A percentile compares a stretch with the other conserved stretches of the same genome.
These are phyloP conservation scores for Fulvia fulva DNA, from an alignment of 2,329 filamentous ascomycete species.

Conservation along the genomic window DNA sequence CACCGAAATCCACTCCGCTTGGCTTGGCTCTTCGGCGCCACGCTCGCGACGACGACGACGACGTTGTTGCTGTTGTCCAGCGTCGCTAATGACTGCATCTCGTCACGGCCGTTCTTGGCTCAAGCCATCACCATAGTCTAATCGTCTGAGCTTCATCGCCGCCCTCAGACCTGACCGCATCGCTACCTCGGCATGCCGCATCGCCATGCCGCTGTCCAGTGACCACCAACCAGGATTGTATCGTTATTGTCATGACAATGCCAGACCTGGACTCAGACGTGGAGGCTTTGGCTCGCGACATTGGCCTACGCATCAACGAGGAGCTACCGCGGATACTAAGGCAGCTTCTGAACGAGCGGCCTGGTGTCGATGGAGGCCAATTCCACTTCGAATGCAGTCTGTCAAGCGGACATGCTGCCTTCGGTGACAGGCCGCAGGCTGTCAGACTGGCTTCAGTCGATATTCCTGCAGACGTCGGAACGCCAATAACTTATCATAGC, in stretches of 20 bases:
- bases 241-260: not conserved
- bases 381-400: constrained; percentile 22
- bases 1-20: too few relatives aligned
- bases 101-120: too few relatives aligned
- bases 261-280: constrained; percentile 10
- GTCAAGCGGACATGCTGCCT: constrained; percentile 6
- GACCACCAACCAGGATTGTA: not conserved
- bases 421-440: constrained; percentile 4
- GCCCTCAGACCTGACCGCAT: too few relatives aligned
- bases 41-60: too few relatives aligned
- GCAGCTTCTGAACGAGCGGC: constrained; percentile 12
- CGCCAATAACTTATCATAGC: constrained; percentile 3
- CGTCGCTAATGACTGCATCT: too few relatives aligned
- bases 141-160: too few relatives aligned
- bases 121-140: too few relatives aligned
- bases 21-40: too few relatives aligned
- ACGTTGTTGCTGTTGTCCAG: too few relatives aligned
- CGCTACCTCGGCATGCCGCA: not conserved
- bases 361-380: constrained; percentile 9
- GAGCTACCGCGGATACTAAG: constrained; percentile 15
- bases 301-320: constrained; percentile 17
- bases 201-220: not conserved
- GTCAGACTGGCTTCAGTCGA: constrained; percentile 18
- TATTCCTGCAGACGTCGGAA: constrained; percentile 10
- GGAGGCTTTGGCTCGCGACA: constrained; percentile 17